These are phyloP conservation scores for Allantophomopsis cytisporea DNA, from an alignment of 2,329 filamentous ascomycete genomes.

Conservation along the genomic window DNA sequence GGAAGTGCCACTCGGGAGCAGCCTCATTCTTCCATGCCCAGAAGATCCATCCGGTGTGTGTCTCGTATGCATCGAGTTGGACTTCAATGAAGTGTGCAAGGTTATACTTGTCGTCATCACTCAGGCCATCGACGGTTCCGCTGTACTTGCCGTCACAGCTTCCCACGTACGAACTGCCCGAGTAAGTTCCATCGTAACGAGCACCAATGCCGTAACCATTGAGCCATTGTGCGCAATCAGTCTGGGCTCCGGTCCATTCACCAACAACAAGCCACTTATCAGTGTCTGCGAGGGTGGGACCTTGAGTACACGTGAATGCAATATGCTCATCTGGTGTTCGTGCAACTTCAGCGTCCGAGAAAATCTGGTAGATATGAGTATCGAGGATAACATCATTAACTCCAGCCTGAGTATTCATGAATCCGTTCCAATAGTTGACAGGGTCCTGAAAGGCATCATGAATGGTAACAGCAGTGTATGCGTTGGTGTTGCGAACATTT, in stretches of 20 bases:
- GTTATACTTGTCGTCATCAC: slow-evolving; percentile 21
- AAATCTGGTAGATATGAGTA: slow-evolving; percentile 29
- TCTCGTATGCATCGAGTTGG: slow-evolving; percentile 27
- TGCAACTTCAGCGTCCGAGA: slow-evolving; percentile 19
- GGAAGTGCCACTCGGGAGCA: slow-evolving; percentile 25
- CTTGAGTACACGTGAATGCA: slow-evolving; percentile 23
- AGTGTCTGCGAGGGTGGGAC: slow-evolving; percentile 16
- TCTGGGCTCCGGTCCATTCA: slow-evolving; percentile 27
- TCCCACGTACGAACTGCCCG: slow-evolving; percentile 16
- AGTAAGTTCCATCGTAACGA: slow-evolving; percentile 28
- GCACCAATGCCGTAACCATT: slow-evolving; percentile 47
- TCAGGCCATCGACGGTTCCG: slow-evolving; percentile 25
- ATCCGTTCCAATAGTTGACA: slow-evolving; percentile 43
- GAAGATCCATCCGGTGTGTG: slow-evolving; percentile 24
- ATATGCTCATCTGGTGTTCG: slow-evolving; percentile 25
- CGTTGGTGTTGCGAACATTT: slow-evolving; percentile 27
- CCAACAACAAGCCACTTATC: slow-evolving; percentile 23
- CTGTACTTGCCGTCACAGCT: slow-evolving; percentile 28
- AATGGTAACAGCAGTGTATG: slow-evolving; percentile 36
- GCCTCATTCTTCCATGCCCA: slow-evolving; percentile 28
- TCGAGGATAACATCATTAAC: slow-evolving; percentile 25
- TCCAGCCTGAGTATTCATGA: slow-evolving; percentile 35
- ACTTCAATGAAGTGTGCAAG: slow-evolving; percentile 27
- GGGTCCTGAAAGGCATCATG: slow-evolving; percentile 41
- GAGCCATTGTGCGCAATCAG: slow-evolving; percentile 28